Evolutionary conservation across 2,329 filamentous ascomycete species (phyloP).

Genomic region (Ascosphaera aggregata): DNA sequence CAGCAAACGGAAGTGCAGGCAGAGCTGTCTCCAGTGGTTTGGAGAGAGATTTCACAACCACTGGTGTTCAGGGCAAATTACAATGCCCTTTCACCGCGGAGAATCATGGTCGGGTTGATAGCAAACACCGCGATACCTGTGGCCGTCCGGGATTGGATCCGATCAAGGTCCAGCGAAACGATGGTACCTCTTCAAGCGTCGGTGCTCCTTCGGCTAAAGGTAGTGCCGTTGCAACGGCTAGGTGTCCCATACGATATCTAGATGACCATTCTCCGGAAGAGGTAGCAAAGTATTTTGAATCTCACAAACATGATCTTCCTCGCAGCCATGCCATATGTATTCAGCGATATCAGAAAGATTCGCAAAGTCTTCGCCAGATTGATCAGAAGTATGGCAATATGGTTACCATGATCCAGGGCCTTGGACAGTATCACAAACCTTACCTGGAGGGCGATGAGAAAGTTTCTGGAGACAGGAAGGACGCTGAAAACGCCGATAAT

Average conservation of each 20-base stretch:
- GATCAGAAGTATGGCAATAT: constrained; percentile 88
- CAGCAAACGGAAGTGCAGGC: constrained; percentile 15
- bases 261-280: constrained; percentile 86
- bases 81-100: constrained; percentile 55
- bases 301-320: constrained; percentile 84
- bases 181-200: constrained; percentile 18
- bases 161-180: constrained; percentile 24
- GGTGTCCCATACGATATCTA: constrained; percentile 81
- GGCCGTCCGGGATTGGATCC: constrained; percentile 35
- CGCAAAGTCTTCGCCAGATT: constrained; percentile 62
- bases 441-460: constrained; percentile 30
- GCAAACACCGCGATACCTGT: constrained; percentile 17
- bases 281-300: constrained; percentile 80
- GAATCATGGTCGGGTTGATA: constrained; percentile 19
- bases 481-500: constrained; percentile 30
- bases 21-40: constrained; percentile 28
- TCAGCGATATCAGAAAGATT: constrained; percentile 67
- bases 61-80: constrained; percentile 47
- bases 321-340: constrained; percentile 87
- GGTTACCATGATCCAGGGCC: constrained; percentile 80
- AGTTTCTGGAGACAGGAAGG: constrained; percentile 15
- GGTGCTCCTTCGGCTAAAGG: constrained; percentile 20
- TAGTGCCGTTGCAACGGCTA: constrained; percentile 25
- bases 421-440: constrained; percentile 69
- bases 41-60: constrained; percentile 75